phyloP scores from a whole-genome alignment of 129 eudicot genomes.

The Tanacetum coccineum region DNA sequence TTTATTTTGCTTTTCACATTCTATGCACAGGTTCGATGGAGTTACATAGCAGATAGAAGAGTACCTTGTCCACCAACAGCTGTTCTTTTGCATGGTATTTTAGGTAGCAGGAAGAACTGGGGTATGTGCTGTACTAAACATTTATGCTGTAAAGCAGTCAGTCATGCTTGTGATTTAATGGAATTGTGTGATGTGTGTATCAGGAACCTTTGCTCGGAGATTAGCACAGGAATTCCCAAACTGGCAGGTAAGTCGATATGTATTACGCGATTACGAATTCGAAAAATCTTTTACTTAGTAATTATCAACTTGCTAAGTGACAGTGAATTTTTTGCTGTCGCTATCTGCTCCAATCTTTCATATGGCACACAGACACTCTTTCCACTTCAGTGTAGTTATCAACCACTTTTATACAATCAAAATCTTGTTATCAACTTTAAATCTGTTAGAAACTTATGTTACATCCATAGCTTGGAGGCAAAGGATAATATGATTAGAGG shows the following conservation, averaged over 20 bases:
- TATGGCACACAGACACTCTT: too few species aligned
- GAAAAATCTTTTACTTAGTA: not conserved
- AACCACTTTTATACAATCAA: too few species aligned
- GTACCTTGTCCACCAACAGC: constrained; percentile 90
- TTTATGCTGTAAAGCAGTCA: constrained; percentile 12
- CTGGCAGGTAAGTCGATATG: constrained; percentile 71
- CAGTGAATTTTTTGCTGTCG: not conserved
- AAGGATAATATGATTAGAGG: too few species aligned
- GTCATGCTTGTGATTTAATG: constrained; percentile 10
- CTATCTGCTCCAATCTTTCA: too few species aligned
- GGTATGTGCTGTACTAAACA: constrained; percentile 41
- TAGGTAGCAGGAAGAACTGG: constrained; percentile 98
- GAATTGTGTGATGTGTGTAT: constrained; percentile 14
- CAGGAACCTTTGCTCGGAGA: constrained; percentile 93
- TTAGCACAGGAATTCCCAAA: constrained; percentile 85
- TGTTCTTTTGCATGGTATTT: constrained; percentile 89
- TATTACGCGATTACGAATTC: not conserved
- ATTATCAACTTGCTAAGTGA: not conserved
- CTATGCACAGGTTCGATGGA: constrained; percentile 77
- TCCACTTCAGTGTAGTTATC: too few species aligned
- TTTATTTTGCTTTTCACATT: constrained; percentile 22
- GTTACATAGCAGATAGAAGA: constrained; percentile 70
- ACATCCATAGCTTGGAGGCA: too few species aligned
- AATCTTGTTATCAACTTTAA: too few species aligned
- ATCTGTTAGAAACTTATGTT: too few species aligned